Conservation (phyloP, 148 eudicot species). For the Dysphania ambrosioides region DNA sequence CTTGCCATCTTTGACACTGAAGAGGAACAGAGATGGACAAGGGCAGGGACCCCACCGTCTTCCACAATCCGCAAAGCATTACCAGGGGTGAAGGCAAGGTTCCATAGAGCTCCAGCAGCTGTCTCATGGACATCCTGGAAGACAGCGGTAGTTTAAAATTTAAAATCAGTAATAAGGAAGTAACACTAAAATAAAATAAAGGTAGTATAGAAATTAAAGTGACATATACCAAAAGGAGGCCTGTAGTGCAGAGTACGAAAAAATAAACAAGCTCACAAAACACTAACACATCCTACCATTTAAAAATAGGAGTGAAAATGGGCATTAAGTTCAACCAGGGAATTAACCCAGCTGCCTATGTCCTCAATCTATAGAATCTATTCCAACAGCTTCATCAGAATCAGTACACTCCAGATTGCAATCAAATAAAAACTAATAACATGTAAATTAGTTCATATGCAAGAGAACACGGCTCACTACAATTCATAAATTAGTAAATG, state of each 20-base stretch:
- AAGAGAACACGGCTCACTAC: too few relatives aligned
- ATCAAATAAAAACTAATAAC: too few relatives aligned
- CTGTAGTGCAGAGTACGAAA: not conserved
- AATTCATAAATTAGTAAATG: too few relatives aligned
- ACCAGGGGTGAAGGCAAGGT: conserved; percentile 88
- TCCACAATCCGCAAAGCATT: conserved; percentile 93
- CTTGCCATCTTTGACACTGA: conserved; percentile 96
- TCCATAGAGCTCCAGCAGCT: conserved; percentile 99
- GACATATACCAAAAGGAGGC: not conserved
- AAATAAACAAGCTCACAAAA: not conserved
- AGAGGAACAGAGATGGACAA: conserved; percentile 76
- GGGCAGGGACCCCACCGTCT: conserved; percentile 88
- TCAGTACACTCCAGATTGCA: not conserved
- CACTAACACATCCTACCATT: not conserved
- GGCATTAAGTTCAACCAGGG: too few relatives aligned
- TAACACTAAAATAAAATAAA: not conserved
- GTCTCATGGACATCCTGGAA: conserved; percentile 94
- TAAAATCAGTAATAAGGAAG: too few relatives aligned
- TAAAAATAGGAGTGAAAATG: not conserved
- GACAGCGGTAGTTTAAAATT: not conserved
- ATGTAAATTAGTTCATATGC: too few relatives aligned
- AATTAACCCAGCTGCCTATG: not conserved
- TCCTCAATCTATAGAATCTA: not conserved
- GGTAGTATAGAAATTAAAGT: not conserved
- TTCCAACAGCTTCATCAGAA: not conserved